Conservation (phyloP, 2,329 filamentous ascomycete species). For the Tolypocladium ophioglossoides region DNA sequence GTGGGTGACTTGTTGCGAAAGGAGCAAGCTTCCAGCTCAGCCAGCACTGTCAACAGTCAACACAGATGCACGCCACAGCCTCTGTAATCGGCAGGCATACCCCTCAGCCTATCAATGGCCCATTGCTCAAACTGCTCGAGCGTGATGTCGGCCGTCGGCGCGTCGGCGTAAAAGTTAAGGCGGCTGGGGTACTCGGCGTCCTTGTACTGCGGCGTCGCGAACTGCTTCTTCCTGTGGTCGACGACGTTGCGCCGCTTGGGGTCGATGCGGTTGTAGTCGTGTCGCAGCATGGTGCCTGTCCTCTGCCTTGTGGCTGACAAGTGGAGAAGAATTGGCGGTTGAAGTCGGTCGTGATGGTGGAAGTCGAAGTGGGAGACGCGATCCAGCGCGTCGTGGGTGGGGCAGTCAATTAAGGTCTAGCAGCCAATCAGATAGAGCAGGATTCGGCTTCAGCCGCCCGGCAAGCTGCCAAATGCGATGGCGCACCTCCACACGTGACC, state of each 20-base stretch:
- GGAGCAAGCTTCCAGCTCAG: slow-evolving; percentile 85
- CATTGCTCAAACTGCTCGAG: slow-evolving; percentile 98
- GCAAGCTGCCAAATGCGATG: no score
- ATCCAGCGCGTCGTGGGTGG: slow-evolving; percentile 17
- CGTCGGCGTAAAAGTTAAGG: slow-evolving; percentile 82
- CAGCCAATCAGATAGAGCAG: background rate
- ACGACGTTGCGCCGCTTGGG: slow-evolving; percentile 67
- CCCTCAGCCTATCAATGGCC: slow-evolving; percentile 84
- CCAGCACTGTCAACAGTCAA: slow-evolving; percentile 48
- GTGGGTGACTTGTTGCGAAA: slow-evolving; percentile 82
- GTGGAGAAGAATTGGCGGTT: background rate
- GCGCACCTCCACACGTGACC: no score
- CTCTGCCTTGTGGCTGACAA: background rate
- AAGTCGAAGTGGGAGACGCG: slow-evolving; percentile 18
- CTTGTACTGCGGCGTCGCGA: slow-evolving; percentile 66
- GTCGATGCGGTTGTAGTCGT: slow-evolving; percentile 43
- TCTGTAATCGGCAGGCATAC: slow-evolving; percentile 31
- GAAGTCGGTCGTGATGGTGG: slow-evolving; percentile 3
- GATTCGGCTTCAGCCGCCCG: no score
- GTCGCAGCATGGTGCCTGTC: slow-evolving; percentile 32
- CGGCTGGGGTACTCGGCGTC: slow-evolving; percentile 72
- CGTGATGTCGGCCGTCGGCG: slow-evolving; percentile 88
- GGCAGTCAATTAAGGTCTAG: slow-evolving; percentile 13
- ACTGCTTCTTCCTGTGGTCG: slow-evolving; percentile 79
- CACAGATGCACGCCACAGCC: background rate